Evolutionary conservation across 306 rosid species (phyloP).

Genomic region (Cicer pinnatifidum): DNA sequence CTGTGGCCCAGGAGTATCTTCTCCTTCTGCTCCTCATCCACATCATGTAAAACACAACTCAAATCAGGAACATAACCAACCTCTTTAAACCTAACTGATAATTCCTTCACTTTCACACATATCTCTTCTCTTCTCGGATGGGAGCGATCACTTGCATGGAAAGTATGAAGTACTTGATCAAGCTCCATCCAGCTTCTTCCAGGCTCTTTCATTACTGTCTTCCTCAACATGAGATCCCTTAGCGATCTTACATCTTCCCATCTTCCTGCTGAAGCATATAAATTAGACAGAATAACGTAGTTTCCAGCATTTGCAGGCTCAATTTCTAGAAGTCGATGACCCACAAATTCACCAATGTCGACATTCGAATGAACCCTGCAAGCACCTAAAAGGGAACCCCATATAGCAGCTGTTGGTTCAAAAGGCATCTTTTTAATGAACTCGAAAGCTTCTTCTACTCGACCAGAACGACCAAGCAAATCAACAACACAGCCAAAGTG

Average conservation of each 20-base stretch:
- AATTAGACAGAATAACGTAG: constrained; percentile 81
- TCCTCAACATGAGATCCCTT: constrained; percentile 72
- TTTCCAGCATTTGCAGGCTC: constrained; percentile 90
- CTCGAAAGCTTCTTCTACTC: constrained; percentile 67
- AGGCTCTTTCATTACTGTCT: constrained; percentile 72
- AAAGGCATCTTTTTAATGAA: constrained; percentile 64
- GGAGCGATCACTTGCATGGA: constrained; percentile 75
- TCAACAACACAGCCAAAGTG: constrained; percentile 90
- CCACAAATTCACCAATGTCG: constrained; percentile 71
- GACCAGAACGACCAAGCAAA: constrained; percentile 86
- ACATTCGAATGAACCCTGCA: constrained; percentile 74
- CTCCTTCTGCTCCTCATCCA: constrained; percentile 93
- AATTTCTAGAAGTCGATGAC: constrained; percentile 65
- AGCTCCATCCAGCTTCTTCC: constrained; percentile 88
- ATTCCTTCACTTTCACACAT: constrained; percentile 64
- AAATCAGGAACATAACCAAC: constrained; percentile 77
- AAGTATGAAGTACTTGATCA: constrained; percentile 76
- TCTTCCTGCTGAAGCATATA: constrained; percentile 83
- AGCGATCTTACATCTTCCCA: constrained; percentile 79
- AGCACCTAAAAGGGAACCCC: constrained; percentile 88
- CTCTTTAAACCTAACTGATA: constrained; percentile 65
- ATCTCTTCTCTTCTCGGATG: constrained; percentile 90
- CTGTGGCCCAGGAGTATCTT: constrained; percentile 80
- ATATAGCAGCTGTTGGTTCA: constrained; percentile 80
- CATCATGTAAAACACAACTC: constrained; percentile 81